Percentiles rank a stretch among this genome's conserved stretches.
These are phyloP conservation scores for Cordyceps fumosorosea DNA, from an alignment of 2,329 filamentous ascomycete genomes.

Conservation along the genomic window DNA sequence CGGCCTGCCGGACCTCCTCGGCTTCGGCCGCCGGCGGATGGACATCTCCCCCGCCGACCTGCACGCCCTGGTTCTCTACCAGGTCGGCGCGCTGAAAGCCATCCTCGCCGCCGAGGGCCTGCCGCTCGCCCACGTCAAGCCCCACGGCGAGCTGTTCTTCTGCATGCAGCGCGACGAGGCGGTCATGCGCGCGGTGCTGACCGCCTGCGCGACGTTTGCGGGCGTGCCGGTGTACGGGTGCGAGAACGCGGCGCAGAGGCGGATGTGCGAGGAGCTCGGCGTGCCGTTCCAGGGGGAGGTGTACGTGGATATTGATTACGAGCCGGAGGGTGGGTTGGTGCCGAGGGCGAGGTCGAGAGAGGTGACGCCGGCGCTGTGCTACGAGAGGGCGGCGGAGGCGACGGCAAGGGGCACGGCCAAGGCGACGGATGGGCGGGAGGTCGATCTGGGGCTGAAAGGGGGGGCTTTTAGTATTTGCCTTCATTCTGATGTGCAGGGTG, in stretches of 20 bases:
- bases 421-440: neutral
- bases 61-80: conserved; percentile 53
- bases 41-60: conserved; percentile 50
- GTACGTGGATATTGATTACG: conserved; percentile 21
- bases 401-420: neutral
- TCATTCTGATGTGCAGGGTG: conserved; percentile 12
- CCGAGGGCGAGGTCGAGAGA: conserved; percentile 13
- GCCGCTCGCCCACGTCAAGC: conserved; percentile 54
- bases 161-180: conserved; percentile 23
- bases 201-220: conserved; percentile 20
- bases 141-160: conserved; percentile 52
- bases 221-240: conserved; percentile 24
- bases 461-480: conserved; percentile 14
- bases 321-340: conserved; percentile 14
- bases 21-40: conserved; percentile 58
- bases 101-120: conserved; percentile 52
- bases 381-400: conserved; percentile 8
- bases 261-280: conserved; percentile 17
- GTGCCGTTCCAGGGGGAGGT: conserved; percentile 16
- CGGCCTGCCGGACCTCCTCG: conserved; percentile 57
- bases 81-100: conserved; percentile 55
- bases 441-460: neutral
- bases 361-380: conserved; percentile 14
- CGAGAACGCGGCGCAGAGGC: conserved; percentile 4
- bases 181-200: conserved; percentile 23